Conservation (phyloP, 306 rosid genomes). For the Potentilla sterilis region DNA sequence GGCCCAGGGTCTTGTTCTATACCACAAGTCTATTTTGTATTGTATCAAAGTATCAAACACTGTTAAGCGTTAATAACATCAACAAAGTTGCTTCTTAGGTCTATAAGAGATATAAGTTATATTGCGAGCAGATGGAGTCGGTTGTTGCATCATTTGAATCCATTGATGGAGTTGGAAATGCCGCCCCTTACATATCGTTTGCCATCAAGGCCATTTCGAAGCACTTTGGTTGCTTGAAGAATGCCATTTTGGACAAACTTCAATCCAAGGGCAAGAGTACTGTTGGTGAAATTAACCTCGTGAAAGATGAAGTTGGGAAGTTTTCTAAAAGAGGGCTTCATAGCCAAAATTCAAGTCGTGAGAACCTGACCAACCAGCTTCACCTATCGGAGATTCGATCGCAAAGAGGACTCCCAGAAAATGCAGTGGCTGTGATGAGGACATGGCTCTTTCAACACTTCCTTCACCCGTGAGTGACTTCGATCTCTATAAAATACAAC, state of each 20-base stretch:
- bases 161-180: constrained; percentile 30
- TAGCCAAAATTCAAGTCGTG: constrained; percentile 1
- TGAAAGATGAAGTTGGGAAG: not conserved
- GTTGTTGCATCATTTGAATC: constrained; percentile 27
- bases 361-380: constrained; percentile 2
- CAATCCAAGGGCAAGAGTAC: not conserved
- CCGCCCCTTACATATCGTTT: constrained; percentile 25
- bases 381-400: constrained; percentile 10
- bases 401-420: constrained; percentile 35
- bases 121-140: constrained; percentile 33
- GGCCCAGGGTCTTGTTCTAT: not conserved
- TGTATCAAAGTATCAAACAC: not conserved
- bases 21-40: not conserved
- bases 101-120: constrained; percentile 22
- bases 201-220: constrained; percentile 29
- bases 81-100: constrained; percentile 10
- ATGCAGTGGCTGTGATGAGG: constrained; percentile 28
- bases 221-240: constrained; percentile 33
- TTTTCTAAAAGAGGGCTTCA: constrained; percentile 2
- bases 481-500: not conserved
- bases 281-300: not conserved
- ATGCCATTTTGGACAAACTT: constrained; percentile 30
- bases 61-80: not conserved
- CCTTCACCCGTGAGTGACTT: constrained; percentile 34
- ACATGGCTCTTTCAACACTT: constrained; percentile 40